Evolutionary conservation across 345 rosid genomes (phyloP), one percentile per base, ranked within the genome.

Genomic region (Noccaea caerulescens): DNA sequence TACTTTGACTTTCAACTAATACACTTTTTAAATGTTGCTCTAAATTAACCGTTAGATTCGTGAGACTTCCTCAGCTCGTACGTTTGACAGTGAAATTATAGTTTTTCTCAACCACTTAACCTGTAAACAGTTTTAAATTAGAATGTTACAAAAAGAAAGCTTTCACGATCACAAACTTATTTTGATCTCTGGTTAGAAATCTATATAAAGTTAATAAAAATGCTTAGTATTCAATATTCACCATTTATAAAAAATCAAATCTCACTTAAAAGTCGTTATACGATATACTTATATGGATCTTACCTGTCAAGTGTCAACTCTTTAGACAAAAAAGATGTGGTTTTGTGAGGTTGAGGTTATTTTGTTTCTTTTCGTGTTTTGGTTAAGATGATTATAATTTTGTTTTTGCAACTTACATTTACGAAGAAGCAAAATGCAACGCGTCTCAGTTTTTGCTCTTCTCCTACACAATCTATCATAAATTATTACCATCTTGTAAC

Each of bases 21-120:
- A 13, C 0, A 1, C 2, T 39, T 41, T 41, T 39, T 1, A 18
- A 62, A 52, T 41, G 41, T 5, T 51, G 52, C 59, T 66, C 60
- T 59, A 52, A 66, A 23, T 25, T 39, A 2, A 66, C 53, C 12
- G 14, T 66, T n/a, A 12, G 50, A 25, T 66, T 52, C 38, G 8
- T 60, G 58, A 65, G 32, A 65, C 23, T 52, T 66, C 39, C 58
- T 23, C 34, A 36, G 16, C 36, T 66, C 12, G 52, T n/a, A 23
- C 38, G 6, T 65, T 51, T 51, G 25, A 51, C 47, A 50, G 44
- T 10, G 32, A 33, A 16, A 47, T 4, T 18, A 34, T 46, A 33
- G 53, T 9, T 63, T 44, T 14, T 43, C 66, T 61, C 66, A 43
- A 13, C 52, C n/a, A 61, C 52, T 61, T 54, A 54, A 54, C 59